phyloP scores from a whole-genome alignment of 2,329 filamentous ascomycete genomes.

The Metarhizium anisopliae region DNA sequence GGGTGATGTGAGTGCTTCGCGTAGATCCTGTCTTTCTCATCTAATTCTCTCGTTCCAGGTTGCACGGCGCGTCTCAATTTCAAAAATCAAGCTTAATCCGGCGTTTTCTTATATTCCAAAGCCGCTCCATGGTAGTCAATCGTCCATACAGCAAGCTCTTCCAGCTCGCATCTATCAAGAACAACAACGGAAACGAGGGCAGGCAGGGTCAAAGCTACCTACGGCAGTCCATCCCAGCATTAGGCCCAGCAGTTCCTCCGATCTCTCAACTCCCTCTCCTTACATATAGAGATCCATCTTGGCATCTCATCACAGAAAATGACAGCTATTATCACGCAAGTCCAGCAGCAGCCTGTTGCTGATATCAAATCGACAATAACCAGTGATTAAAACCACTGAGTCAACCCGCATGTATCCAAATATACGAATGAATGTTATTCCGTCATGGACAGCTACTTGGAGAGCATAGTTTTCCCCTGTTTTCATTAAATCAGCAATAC shows the following conservation, averaged over 20 bases:
- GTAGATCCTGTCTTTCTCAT: neutral
- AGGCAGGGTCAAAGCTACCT: neutral
- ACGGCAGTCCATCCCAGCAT: neutral
- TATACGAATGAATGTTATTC: neutral
- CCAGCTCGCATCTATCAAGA: neutral
- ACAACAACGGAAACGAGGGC: neutral
- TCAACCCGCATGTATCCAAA: neutral
- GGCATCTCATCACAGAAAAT: neutral
- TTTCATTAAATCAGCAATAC: neutral
- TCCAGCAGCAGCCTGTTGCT: neutral
- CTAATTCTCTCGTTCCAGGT: neutral
- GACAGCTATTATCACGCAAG: neutral
- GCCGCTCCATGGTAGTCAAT: neutral
- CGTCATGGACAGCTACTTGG: neutral
- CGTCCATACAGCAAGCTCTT: neutral
- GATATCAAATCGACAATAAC: neutral
- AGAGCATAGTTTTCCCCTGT: neutral
- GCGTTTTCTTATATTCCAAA: neutral
- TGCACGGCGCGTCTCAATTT: neutral
- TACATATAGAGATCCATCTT: neutral
- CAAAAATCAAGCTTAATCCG: neutral
- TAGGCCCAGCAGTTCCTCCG: no score
- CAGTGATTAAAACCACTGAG: neutral
- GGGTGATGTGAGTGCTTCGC: neutral
- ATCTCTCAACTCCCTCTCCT: neutral